Evolutionary conservation across 768 basidiomycete species (phyloP).

Genomic region (Clitopilus passeckerianus): DNA sequence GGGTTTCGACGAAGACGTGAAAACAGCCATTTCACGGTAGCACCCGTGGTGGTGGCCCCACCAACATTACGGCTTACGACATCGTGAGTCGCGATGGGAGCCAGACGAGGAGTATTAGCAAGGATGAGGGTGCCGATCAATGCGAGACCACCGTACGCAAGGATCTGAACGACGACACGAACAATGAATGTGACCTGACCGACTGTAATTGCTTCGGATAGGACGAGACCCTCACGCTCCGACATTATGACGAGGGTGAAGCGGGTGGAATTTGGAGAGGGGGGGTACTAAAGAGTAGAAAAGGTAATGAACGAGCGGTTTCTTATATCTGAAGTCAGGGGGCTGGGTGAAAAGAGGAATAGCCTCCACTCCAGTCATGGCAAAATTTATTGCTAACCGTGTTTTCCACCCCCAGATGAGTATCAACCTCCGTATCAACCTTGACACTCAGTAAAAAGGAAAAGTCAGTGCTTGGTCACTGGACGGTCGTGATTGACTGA

Average conservation of each 20-base stretch:
- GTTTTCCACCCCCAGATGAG: not conserved
- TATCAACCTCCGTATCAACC: not conserved
- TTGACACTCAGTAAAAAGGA: too few species aligned
- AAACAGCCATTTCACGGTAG: conserved; percentile 14
- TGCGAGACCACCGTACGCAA: conserved; percentile 13
- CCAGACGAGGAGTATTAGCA: conserved; percentile 13
- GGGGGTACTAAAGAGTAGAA: not conserved
- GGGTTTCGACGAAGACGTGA: conserved; percentile 9
- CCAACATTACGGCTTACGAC: conserved; percentile 15
- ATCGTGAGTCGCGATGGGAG: conserved; percentile 16
- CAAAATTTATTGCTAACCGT: not conserved
- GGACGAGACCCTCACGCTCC: not conserved
- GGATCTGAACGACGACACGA: conserved; percentile 18
- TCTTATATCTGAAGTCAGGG: not conserved
- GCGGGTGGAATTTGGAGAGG: not conserved
- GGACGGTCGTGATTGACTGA: not conserved
- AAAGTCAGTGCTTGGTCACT: too few species aligned
- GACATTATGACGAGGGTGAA: not conserved
- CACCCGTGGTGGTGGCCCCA: conserved; percentile 7
- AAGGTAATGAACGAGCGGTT: not conserved
- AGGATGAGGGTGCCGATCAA: conserved; percentile 15
- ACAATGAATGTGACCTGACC: conserved; percentile 19
- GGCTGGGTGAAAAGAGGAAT: not conserved
- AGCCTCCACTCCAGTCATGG: not conserved
- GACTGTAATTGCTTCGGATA: conserved; percentile 10